Conservation (phyloP, 805 yeast species). For the Ogataea nitratoaversa region DNA sequence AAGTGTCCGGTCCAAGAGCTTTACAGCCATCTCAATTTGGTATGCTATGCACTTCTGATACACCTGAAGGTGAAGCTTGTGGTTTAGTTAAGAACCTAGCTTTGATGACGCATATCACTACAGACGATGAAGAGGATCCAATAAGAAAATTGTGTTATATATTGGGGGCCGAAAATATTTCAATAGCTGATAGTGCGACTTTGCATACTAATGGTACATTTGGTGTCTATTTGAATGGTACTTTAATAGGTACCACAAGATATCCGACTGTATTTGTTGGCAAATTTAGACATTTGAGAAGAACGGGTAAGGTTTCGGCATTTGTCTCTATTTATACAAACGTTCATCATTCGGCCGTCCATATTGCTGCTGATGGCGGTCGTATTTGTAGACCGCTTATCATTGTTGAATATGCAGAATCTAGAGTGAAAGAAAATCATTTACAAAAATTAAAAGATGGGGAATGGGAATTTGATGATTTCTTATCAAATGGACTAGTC, state of each 20-base stretch:
- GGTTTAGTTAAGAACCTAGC: constrained; percentile 97
- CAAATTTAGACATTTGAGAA: constrained; percentile 73
- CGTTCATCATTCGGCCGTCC: constrained; percentile 87
- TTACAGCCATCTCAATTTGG: constrained; percentile 98
- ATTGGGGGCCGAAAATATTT: constrained; percentile 86
- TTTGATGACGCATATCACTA: constrained; percentile 96
- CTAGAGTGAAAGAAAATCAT: constrained; percentile 73
- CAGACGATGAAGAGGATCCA: constrained; percentile 95
- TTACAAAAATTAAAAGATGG: constrained; percentile 60
- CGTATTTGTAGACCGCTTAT: constrained; percentile 96
- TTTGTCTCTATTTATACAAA: constrained; percentile 90
- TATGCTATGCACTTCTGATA: constrained; percentile 97
- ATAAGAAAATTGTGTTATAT: constrained; percentile 69
- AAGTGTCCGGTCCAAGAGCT: constrained; percentile 98
- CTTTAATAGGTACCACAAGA: constrained; percentile 83
- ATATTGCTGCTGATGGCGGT: constrained; percentile 98
- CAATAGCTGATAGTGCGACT: constrained; percentile 75
- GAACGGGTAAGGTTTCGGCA: constrained; percentile 81
- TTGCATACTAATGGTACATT: constrained; percentile 73
- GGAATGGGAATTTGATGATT: constrained; percentile 84
- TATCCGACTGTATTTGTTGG: constrained; percentile 80
- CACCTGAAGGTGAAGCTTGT: constrained; percentile 99
- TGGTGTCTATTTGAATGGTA: constrained; percentile 91
- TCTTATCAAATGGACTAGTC: constrained; percentile 78
- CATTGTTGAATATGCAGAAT: constrained; percentile 68